Base-by-base conservation (phyloP, 2,329 filamentous ascomycete genomes). In the Berkeleyomyces rouxiae region DNA sequence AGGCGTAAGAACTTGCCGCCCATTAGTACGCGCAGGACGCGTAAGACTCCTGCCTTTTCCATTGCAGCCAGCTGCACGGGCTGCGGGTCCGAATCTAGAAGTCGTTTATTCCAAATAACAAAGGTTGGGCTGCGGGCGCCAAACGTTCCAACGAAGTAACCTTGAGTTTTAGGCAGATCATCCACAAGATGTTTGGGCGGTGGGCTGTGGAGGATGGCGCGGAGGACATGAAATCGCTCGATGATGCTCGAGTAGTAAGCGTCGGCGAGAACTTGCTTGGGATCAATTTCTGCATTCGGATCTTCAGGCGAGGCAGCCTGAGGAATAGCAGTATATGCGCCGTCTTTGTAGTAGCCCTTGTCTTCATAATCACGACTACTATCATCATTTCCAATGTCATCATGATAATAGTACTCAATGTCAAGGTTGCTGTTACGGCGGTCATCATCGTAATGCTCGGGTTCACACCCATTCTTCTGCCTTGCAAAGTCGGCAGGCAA, bases 261-360 rank as follows among this genome's bases (percentile, higher is more conserved):
- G 36, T 83, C 75, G 70, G 83, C 82, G 0, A 87, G 79, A 62
- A 74, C 70, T 11, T 67, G 69, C n/a, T 75, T 71, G 47, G 67
- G 67, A 16, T 71, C 70, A n/a, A 72, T 66, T 4, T 71, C 67
- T 9, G 67, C 63, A 11, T 70, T 67, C 33, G 71, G 70, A 9
- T 70, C 69, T 7, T 68, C 65, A 6, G 68, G 66, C 1, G 66
- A 65, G 53, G 71, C 66, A 33, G 67, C 67, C 37, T 77, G 74
- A 0, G 82, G 78, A 2, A 79, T 76, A 3, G 84, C 87, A 33
- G 86, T 82, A 71, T 90, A 96, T 44, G 88, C 87, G 58, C 90
- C 90, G 67, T 95, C 88, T 13, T 83, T 76, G 70, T 88, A 93
- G 69, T 82, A 85, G 9, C 86, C 87, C 62, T 80, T 74, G n/a